phyloP scores from a whole-genome alignment of 2,329 filamentous ascomycete genomes.

The Penicillium polonicum region DNA sequence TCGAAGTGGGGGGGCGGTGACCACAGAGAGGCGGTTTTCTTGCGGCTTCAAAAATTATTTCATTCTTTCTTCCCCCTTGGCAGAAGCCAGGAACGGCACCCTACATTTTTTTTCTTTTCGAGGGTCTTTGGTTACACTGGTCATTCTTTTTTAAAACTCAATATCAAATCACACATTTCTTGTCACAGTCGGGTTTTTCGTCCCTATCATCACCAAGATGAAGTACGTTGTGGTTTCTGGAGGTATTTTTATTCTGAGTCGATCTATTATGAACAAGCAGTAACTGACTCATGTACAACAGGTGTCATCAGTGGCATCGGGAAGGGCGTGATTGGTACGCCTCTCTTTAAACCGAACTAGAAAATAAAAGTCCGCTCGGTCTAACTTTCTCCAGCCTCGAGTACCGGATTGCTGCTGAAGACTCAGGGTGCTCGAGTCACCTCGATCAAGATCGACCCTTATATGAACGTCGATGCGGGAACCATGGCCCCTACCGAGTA shows the following conservation, averaged over 20 bases:
- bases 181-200: constrained; percentile 1
- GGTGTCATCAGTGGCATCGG: constrained; percentile 52
- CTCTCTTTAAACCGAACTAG: not conserved
- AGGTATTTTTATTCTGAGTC: constrained; percentile 48
- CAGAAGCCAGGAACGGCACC: constrained; percentile 21
- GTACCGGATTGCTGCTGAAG: constrained; percentile 30
- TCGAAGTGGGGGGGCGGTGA: constrained; percentile 19
- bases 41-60: constrained; percentile 10
- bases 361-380: not conserved
- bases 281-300: constrained; percentile 16
- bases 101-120: constrained; percentile 18
- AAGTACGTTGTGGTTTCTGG: constrained; percentile 79
- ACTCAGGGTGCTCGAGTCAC: constrained; percentile 29
- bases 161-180: not conserved
- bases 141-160: not conserved
- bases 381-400: constrained; percentile 43
- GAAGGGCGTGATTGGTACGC: constrained; percentile 60
- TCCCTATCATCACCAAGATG: constrained; percentile 52
- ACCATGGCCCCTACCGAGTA: constrained; percentile 51
- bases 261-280: not conserved
- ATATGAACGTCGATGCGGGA: constrained; percentile 72
- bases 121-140: constrained; percentile 2
- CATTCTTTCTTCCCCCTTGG: constrained; percentile 18
- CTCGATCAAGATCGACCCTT: constrained; percentile 55
- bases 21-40: not conserved